Conservation (phyloP, 129 eudicot genomes). For the Scalesia atractyloides region DNA sequence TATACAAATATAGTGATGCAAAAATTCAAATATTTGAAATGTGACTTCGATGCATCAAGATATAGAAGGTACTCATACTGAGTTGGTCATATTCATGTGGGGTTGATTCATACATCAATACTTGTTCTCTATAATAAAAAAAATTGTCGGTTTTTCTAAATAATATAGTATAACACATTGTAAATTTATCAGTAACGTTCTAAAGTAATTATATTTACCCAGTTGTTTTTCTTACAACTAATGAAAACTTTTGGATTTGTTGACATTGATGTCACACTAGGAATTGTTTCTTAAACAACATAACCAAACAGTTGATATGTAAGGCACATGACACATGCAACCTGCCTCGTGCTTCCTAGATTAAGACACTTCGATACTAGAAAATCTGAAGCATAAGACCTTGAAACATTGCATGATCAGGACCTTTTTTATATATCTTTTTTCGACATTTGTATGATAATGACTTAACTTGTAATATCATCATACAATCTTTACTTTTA, state of each 20-base stretch:
- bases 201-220: background rate
- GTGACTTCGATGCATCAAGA: slow-evolving; percentile 11
- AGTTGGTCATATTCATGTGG: slow-evolving; percentile 3
- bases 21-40: slow-evolving; percentile 12
- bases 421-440: background rate
- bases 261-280: background rate
- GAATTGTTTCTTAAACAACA: background rate
- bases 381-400: background rate
- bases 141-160: background rate
- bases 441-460: background rate
- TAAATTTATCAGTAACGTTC: background rate
- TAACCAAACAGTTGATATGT: slow-evolving; percentile 3
- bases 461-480: background rate
- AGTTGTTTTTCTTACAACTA: background rate
- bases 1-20: slow-evolving; percentile 17
- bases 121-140: background rate
- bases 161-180: background rate
- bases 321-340: slow-evolving; percentile 19
- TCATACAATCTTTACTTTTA: background rate
- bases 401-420: background rate
- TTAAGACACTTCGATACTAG: background rate
- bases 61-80: background rate
- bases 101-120: background rate
- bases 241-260: background rate
- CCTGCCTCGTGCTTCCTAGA: background rate